Percentiles rank a stretch among this genome's conserved stretches.
Evolutionary conservation across 306 rosid genomes (phyloP).

Genomic region (Medicago arabica): DNA sequence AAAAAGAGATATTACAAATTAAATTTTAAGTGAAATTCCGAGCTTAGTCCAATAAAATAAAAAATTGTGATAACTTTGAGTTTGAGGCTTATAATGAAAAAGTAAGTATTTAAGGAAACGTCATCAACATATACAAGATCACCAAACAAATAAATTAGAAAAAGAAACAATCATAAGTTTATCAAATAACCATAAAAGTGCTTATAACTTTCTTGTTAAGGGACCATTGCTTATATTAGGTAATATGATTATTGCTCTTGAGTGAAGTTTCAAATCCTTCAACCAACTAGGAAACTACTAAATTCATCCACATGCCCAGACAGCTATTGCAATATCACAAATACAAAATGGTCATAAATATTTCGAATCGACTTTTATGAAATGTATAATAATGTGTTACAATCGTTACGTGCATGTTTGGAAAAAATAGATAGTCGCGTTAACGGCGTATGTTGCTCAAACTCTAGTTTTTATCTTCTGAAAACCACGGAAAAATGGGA

Average conservation of each 20-base stretch:
- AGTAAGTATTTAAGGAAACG: not conserved
- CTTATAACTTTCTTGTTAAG: not conserved
- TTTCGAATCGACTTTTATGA: not conserved
- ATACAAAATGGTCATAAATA: not conserved
- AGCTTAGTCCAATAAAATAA: too few species aligned
- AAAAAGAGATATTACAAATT: too few species aligned
- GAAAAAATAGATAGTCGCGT: not conserved
- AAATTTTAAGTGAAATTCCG: too few species aligned
- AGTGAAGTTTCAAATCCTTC: constrained; percentile 25
- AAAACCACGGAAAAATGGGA: not conserved
- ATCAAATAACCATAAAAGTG: not conserved
- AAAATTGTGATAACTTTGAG: too few species aligned
- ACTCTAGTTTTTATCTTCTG: not conserved
- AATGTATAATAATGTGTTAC: not conserved
- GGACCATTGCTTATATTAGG: not conserved
- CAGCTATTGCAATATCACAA: not conserved
- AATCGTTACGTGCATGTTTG: not conserved
- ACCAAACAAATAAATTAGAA: not conserved
- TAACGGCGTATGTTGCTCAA: not conserved
- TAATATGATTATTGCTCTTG: not conserved
- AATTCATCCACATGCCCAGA: not conserved
- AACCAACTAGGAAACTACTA: not conserved
- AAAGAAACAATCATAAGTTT: not conserved
- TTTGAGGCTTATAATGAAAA: not conserved
- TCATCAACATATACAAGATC: too few species aligned